Evolutionary conservation across 805 yeast genomes (phyloP).

Genomic region (Sugiyamaella floridensis): DNA sequence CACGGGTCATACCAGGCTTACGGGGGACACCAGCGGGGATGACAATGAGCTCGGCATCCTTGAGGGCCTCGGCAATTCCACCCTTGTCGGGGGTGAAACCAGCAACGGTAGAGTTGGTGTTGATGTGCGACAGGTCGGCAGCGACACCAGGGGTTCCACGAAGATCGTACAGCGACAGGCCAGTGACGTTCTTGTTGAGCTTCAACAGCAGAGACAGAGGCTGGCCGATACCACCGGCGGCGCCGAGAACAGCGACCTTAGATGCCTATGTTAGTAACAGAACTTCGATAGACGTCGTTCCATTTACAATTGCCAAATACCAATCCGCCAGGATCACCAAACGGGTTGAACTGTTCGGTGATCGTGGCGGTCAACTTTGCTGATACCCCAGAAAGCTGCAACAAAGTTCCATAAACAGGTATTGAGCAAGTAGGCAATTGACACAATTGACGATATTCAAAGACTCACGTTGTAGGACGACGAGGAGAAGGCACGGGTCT

Average conservation of each 20-base stretch:
- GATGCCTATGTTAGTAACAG: constrained; percentile 18
- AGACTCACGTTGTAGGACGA: constrained; percentile 15
- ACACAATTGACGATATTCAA: neutral
- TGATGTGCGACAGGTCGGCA: constrained; percentile 89
- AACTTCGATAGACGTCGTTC: neutral
- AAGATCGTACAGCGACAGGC: constrained; percentile 79
- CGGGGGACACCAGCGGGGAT: constrained; percentile 98
- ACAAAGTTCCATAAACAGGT: neutral
- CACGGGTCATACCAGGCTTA: constrained; percentile 99
- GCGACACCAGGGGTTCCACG: constrained; percentile 96
- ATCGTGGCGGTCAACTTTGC: neutral
- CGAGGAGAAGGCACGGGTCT: constrained; percentile 17
- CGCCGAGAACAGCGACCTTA: constrained; percentile 84
- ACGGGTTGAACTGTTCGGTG: too few species aligned
- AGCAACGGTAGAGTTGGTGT: constrained; percentile 81
- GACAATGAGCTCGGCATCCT: constrained; percentile 67
- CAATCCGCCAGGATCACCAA: too few species aligned
- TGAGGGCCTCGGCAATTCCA: constrained; percentile 59
- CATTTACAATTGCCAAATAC: neutral
- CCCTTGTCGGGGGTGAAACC: constrained; percentile 81
- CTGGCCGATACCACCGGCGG: constrained; percentile 97
- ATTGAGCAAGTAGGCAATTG: neutral
- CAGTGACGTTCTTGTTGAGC: constrained; percentile 81
- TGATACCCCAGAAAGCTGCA: neutral
- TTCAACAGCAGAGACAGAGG: constrained; percentile 78